Evolutionary conservation across 2,329 filamentous ascomycete species (phyloP), one percentile per base, ranked within the genome.

Genomic region (Trichocomaceae sp.): DNA sequence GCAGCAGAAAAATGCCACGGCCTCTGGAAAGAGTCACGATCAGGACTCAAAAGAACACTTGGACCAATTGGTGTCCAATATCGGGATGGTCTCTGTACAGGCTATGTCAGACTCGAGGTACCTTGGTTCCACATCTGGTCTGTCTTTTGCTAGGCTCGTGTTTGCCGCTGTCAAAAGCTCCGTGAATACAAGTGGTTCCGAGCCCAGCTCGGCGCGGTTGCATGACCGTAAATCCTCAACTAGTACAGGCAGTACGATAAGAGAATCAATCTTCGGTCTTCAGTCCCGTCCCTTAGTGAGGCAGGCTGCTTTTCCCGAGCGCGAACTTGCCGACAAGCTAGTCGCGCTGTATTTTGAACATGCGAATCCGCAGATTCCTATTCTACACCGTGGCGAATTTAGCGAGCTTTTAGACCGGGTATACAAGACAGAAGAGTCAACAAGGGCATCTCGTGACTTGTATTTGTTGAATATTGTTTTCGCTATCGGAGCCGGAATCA

Each of bases 401-500:
- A 90, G 90, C 85, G 81, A 86, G 46, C 83, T 95, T 73, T 88
- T 96, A 67, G 86, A 95, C 52, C 82, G 83, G 46, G 88, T 90
- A 0, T 96, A 96, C 69, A 78, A 82, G 4, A 80, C 82, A 0
- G 82, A 86, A 19, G 79, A 82, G 47, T 81, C 83, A 56, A 79
- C 82, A 52, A 80, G 87, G 23, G 87, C 86, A 1, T 82, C 90
- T 4, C 81, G 87, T 52, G 90, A 96, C 70, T 79, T 93, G n/a
- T 97, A 96, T 72, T 83, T 95, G 75, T 78, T 97, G 59, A 96
- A 96, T 71, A 96, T 97, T 72, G 91, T 97, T 22, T 97, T 95
- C 73, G 92, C 92, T 13, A 96, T 97, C 63, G 93, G 93, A 6
- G 87, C 88, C 17, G 92, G 90, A 17, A 95, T 96, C 63, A 95